Conservation (phyloP, 371 early-diverging fungal genomes). For the Actinomucor elegans region DNA sequence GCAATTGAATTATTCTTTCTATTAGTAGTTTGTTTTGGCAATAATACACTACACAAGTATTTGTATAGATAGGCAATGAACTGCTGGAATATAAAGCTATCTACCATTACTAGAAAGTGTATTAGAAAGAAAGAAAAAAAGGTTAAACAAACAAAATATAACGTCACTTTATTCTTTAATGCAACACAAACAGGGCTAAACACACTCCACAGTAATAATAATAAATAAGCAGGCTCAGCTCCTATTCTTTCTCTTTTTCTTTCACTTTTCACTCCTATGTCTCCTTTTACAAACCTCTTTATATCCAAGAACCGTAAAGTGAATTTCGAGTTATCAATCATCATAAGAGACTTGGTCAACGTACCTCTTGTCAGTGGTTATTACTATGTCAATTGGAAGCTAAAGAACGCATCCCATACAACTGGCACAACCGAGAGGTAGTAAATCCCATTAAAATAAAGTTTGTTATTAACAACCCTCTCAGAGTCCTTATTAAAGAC, state of each 20-base stretch:
- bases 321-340: conserved; percentile 22
- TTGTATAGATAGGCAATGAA: conserved; percentile 3
- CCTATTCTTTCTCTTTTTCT: not conserved
- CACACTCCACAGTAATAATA: too few relatives aligned
- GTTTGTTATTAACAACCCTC: not conserved
- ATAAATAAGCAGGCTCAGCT: too few relatives aligned
- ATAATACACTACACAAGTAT: too few relatives aligned
- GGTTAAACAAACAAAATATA: too few relatives aligned
- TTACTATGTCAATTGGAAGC: conserved; percentile 32
- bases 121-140: too few relatives aligned
- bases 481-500: conserved; percentile 23
- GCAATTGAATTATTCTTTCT: conserved; percentile 9
- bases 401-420: conserved; percentile 26
- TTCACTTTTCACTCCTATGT: not conserved
- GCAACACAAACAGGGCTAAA: too few relatives aligned
- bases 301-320: conserved; percentile 33
- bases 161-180: too few relatives aligned
- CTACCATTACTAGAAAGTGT: too few relatives aligned
- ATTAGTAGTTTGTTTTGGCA: conserved; percentile 10
- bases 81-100: conserved; percentile 11
- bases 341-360: conserved; percentile 33
- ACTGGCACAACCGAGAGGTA: conserved; percentile 23
- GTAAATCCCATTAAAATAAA: not conserved
- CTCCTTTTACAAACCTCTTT: conserved; percentile 26
- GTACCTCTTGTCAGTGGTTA: conserved; percentile 39